These are phyloP conservation scores for Xerophyta viscosa DNA, from an alignment of 106 monocot species.

Conservation along the genomic window DNA sequence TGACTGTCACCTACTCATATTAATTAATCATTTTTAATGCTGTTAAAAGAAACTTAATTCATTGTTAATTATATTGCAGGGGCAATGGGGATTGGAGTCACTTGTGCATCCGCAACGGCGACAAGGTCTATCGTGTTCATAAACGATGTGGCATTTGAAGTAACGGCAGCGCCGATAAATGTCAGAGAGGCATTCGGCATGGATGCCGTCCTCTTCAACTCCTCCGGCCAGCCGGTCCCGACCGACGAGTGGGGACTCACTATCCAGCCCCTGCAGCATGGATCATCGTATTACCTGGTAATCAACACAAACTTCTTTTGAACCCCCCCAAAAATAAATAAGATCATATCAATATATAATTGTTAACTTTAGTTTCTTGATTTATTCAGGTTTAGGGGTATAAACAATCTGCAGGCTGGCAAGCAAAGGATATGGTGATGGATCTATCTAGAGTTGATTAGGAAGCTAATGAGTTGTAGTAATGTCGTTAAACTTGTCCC, in stretches of 20 bases:
- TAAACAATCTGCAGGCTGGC: too few relatives aligned
- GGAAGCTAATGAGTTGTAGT: too few relatives aligned
- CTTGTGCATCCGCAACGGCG: background rate
- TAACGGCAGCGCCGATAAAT: constrained; percentile 33
- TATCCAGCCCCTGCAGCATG: constrained; percentile 83
- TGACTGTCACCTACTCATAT: too few relatives aligned
- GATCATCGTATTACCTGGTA: constrained; percentile 74
- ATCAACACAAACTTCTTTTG: too few relatives aligned
- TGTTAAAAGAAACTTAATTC: background rate
- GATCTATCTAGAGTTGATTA: too few relatives aligned
- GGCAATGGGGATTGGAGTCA: background rate
- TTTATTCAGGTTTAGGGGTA: too few relatives aligned
- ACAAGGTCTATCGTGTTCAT: constrained; percentile 55
- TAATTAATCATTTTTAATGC: background rate
- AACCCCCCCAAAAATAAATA: too few relatives aligned
- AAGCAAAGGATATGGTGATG: too few relatives aligned
- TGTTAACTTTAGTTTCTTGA: too few relatives aligned
- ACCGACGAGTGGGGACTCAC: constrained; percentile 72
- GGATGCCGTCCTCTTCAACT: constrained; percentile 59
- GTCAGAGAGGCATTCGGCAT: constrained; percentile 63
- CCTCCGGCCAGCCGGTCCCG: constrained; percentile 66
- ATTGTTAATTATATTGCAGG: too few relatives aligned
- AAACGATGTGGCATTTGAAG: constrained; percentile 63
- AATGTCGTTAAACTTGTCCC: too few relatives aligned
- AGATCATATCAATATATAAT: too few relatives aligned